Evolutionary conservation across 2,329 filamentous ascomycete genomes (phyloP), one percentile per base, ranked within the genome.

Genomic region (Penicillium expansum): DNA sequence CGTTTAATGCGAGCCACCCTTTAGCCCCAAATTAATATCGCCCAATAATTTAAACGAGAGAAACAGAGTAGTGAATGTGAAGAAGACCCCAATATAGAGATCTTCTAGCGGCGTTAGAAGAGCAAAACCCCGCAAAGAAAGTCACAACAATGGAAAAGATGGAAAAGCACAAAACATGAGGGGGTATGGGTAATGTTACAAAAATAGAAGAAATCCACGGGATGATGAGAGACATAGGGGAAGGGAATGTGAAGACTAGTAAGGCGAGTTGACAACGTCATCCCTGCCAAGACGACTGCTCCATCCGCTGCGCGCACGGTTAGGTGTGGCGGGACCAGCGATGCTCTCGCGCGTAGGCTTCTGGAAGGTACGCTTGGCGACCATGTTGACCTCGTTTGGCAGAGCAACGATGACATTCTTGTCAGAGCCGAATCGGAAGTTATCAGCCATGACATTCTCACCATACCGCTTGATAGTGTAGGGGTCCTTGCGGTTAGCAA

Each of bases 311-410:
- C 73, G 57, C 16, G 53, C 56, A 64, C 77, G 60, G 63, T 71
- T 53, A 72, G 82, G 60, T 76, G 80, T 69, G 78, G 80, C 43
- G 76, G 78, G 61, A 74, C 86, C 74, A 35, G 90, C 90, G 72
- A 99, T 97, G 74, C 92, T 97, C 79, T 99, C 92, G 37, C 94
- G 82, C 0, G 94, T 97, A 1, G 93, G 92, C 69, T 87, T 87
- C 80, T 91, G 91, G 70, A 99, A 83, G 56, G 86, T 88, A 66
- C 88, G 84, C 75, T 93, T 92, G 44, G 88, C 89, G 13, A 99
- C 91, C 92, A 97, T 97, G 75, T 97, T 95, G 65, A 99, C 94
- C 74, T 97, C 92, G 71, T 99, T 96, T 2, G 94, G 92, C 62
- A 99, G 79, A 0, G 94, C 94, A 35, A 99, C 93, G 69, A 99